A percentile compares a stretch with the other conserved stretches of the same genome.
These are phyloP conservation scores for Vanrija humicola DNA, from an alignment of 1,284 basidiomycete genomes.

Conservation along the genomic window DNA sequence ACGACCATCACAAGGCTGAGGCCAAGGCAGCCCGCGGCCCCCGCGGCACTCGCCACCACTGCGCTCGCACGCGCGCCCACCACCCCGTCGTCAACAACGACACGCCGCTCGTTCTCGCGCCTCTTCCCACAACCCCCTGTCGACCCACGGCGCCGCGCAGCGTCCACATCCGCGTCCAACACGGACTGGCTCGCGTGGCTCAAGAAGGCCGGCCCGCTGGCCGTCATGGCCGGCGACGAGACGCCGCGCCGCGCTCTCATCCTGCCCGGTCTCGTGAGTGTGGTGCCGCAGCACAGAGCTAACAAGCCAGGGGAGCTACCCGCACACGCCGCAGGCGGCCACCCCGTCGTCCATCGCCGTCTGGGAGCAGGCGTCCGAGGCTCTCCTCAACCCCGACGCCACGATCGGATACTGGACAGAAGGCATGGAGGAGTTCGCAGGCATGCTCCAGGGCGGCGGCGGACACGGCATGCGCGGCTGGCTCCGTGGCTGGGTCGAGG, in stretches of 20 bases:
- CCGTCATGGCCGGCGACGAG: conserved; percentile 5
- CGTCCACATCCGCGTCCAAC: conserved; percentile 29
- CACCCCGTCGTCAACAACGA: background rate
- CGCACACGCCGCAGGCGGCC: conserved; percentile 44
- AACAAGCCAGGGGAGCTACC: conserved; percentile 43
- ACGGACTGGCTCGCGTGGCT: conserved; percentile 42
- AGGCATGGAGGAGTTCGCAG: conserved; percentile 41
- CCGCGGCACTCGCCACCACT: background rate
- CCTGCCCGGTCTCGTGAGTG: conserved; percentile 45
- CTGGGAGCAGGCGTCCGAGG: conserved; percentile 47
- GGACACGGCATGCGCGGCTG: conserved; percentile 32
- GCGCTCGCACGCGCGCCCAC: background rate
- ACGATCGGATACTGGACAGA: conserved; percentile 42
- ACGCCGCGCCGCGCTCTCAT: conserved; percentile 32
- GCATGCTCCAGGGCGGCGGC: conserved; percentile 23
- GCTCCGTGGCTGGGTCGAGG: conserved; percentile 47
- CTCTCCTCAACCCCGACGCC: conserved; percentile 39
- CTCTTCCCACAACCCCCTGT: conserved; percentile 23
- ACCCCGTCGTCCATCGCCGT: conserved; percentile 40
- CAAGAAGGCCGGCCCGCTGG: conserved; percentile 21
- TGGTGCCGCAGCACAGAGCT: background rate
- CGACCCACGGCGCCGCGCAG: conserved; percentile 22
- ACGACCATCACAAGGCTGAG: background rate
- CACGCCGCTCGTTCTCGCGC: conserved; percentile 8
- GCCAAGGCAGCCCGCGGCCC: background rate